Base-by-base conservation (phyloP, 176 grass and related monocot species). In the Microstegium vimineum region DNA sequence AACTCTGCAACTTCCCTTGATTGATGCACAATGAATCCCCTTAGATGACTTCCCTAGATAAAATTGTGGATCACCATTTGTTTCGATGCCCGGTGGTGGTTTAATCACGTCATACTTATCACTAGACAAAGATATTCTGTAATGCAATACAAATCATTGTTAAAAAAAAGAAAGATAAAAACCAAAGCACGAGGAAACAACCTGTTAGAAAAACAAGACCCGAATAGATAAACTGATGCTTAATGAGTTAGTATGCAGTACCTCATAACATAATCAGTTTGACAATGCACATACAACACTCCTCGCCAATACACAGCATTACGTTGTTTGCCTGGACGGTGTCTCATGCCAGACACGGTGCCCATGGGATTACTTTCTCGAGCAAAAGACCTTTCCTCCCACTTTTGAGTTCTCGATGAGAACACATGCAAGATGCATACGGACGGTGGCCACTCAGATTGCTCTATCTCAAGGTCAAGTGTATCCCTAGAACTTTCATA, bases 311-410 rank as follows among this genome's bases (percentile, higher is more conserved):
- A 43, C 11, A 43, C 41, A 43, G 41, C 41, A 43, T 43, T 43
- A 3, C 41, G 11, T 43, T 12, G 2, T 2, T 14, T 3, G 11
- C 4, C 1, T 3, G 2, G 1, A 2, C 11, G n/a, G n/a, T n/a
- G n/a, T n/a, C 63, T 34, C 20, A 68, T 36, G 12, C 17, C 31
- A 5, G 32, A 45, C 5, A 81, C n/a, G 0, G 32, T 68, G 1
- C 64, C 4, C 1, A 34, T 46, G 14, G 1, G 16, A 46, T 46
- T 14, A 46, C 14, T 4, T 46, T 46, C 14, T 46, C 43, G 13
- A 46, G 14, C 43, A 46, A 46, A 46, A 46, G 43, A 46, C 14
- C 14, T 46, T 16, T 46, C 4, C 14, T 46, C 43, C 14, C 43
- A 46, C 4, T 46, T 4, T 46, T 14, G 4, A 16, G 43, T 16